Percentiles rank a stretch among this genome's conserved stretches.
These are phyloP conservation scores for Xylaria telfairii DNA, from an alignment of 495 filamentous ascomycete genomes.

Conservation along the genomic window DNA sequence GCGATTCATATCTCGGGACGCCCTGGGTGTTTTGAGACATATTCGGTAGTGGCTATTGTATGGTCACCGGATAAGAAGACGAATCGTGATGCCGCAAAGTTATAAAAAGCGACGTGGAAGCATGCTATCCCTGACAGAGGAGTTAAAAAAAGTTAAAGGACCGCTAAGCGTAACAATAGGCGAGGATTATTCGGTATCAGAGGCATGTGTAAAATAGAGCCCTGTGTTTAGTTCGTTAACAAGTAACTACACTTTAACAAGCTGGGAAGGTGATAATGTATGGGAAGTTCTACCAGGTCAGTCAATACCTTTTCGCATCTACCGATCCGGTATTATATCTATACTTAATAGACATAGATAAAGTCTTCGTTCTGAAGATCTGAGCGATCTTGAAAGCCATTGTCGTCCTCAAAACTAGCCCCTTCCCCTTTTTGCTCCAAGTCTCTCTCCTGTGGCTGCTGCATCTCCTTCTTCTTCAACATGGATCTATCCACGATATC, in stretches of 20 bases:
- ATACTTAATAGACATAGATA: conserved; percentile 60
- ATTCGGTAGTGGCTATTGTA: neutral
- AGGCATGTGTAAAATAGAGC: neutral
- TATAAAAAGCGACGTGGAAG: neutral
- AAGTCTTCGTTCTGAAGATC: conserved; percentile 65
- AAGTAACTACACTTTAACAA: too few species aligned
- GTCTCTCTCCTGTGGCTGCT: conserved; percentile 51
- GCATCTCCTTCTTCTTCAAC: conserved; percentile 50
- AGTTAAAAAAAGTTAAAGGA: neutral
- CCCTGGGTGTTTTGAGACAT: neutral
- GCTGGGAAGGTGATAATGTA: neutral
- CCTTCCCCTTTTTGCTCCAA: conserved; percentile 47
- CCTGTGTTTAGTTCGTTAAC: neutral
- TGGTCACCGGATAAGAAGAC: neutral
- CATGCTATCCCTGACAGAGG: neutral
- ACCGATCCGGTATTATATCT: neutral
- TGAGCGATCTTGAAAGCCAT: conserved; percentile 58
- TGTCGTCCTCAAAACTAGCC: conserved; percentile 49
- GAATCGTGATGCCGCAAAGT: neutral
- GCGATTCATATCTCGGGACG: neutral
- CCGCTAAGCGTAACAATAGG: neutral
- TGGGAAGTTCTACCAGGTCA: neutral
- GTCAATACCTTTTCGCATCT: neutral
- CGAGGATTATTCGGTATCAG: neutral
- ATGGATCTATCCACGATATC: conserved; percentile 48